Evolutionary conservation across 495 filamentous ascomycete species (phyloP).

Genomic region (Aspergillus olivimuriae): DNA sequence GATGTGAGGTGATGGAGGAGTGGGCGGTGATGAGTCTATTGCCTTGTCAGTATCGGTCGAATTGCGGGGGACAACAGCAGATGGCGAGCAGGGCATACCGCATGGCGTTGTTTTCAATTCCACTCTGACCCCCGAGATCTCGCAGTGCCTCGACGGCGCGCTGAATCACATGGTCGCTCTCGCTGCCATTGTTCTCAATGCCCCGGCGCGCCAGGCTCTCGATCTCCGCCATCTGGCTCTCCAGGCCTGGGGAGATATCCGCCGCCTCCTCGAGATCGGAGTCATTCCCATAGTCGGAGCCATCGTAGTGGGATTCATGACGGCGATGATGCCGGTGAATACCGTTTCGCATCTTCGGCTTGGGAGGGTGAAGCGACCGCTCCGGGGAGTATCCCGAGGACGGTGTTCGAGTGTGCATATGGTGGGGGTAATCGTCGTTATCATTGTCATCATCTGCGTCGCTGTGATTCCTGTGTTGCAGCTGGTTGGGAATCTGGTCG

Average conservation of each 20-base stretch:
- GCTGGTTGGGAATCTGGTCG: slow-evolving; percentile 18
- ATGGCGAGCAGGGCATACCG: slow-evolving; percentile 46
- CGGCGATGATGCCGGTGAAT: slow-evolving; percentile 37
- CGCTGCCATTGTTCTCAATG: slow-evolving; percentile 62
- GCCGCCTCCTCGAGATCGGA: slow-evolving; percentile 64
- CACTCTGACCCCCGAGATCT: slow-evolving; percentile 75
- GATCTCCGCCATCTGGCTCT: slow-evolving; percentile 69
- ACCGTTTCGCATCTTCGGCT: slow-evolving; percentile 24
- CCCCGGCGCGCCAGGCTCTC: slow-evolving; percentile 68
- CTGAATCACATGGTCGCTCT: slow-evolving; percentile 60
- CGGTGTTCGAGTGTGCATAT: slow-evolving; percentile 18
- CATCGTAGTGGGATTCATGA: slow-evolving; percentile 47
- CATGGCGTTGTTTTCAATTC: slow-evolving; percentile 71
- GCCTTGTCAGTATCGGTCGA: slow-evolving; percentile 16
- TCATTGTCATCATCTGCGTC: slow-evolving; percentile 34
- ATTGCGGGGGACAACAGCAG: neutral
- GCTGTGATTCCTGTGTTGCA: slow-evolving; percentile 28
- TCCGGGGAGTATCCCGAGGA: slow-evolving; percentile 24
- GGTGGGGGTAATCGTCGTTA: slow-evolving; percentile 27
- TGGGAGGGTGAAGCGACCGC: slow-evolving; percentile 22
- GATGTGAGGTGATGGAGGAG: slow-evolving; percentile 73
- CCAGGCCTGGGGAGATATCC: slow-evolving; percentile 65
- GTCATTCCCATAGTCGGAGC: slow-evolving; percentile 56
- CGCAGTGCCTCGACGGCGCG: slow-evolving; percentile 66
- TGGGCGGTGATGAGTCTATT: slow-evolving; percentile 89